Evolutionary conservation across 352 stramenopile genomes (phyloP).

Genomic region (Phytophthora fragariae): DNA sequence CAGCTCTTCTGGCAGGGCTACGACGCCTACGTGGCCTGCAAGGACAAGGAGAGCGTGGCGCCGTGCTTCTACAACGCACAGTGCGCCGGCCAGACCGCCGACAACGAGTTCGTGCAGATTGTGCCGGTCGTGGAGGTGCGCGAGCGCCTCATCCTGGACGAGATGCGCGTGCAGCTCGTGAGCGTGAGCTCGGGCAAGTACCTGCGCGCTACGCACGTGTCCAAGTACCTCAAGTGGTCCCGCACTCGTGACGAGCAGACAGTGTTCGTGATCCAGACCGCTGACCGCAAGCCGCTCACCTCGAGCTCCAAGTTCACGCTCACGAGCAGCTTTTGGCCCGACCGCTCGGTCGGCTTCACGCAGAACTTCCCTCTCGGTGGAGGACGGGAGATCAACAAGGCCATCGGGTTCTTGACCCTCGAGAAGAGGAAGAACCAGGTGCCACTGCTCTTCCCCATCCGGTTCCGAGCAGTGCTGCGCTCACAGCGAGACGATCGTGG

Average conservation of each 20-base stretch:
- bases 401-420: constrained; percentile 69
- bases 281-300: constrained; percentile 58
- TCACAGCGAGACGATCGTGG: constrained; percentile 44
- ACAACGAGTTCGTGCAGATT: constrained; percentile 66
- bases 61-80: constrained; percentile 69
- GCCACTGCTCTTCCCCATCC: constrained; percentile 68
- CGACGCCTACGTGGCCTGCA: constrained; percentile 63
- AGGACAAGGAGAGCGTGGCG: constrained; percentile 56
- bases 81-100: constrained; percentile 39
- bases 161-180: constrained; percentile 70
- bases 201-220: constrained; percentile 64
- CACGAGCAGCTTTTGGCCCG: constrained; percentile 64
- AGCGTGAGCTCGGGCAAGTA: constrained; percentile 61
- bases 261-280: constrained; percentile 67
- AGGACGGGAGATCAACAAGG: constrained; percentile 54
- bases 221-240: constrained; percentile 77
- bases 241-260: constrained; percentile 62
- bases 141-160: constrained; percentile 64
- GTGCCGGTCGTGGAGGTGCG: constrained; percentile 60
- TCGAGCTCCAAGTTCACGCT: constrained; percentile 65
- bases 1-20: constrained; percentile 80
- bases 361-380: constrained; percentile 63
- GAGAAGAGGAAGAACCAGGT: constrained; percentile 72
- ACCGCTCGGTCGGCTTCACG: constrained; percentile 60
- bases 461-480: constrained; percentile 54